These are phyloP conservation scores for Parietaria judaica DNA, from an alignment of 306 rosid species.

Conservation along the genomic window DNA sequence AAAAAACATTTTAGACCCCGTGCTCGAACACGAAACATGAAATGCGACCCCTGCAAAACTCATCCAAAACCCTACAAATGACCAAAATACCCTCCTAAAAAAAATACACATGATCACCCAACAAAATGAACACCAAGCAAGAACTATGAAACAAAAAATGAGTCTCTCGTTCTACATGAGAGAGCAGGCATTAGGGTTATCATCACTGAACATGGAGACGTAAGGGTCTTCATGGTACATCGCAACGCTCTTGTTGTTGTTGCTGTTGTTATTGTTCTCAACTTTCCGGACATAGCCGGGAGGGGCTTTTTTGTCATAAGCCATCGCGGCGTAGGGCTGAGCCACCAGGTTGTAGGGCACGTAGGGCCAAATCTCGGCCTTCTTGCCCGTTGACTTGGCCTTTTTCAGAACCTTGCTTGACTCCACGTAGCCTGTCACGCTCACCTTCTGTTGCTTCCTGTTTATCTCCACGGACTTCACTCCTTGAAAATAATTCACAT, in stretches of 20 bases:
- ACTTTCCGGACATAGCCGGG: slow-evolving; percentile 83
- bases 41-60: too few species aligned
- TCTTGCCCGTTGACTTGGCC: slow-evolving; percentile 89
- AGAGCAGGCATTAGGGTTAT: slow-evolving; percentile 95
- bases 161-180: slow-evolving; percentile 44
- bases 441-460: slow-evolving; percentile 94
- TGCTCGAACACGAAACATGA: too few species aligned
- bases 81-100: slow-evolving; percentile 15
- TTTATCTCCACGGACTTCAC: slow-evolving; percentile 87
- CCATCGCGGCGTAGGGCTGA: slow-evolving; percentile 66
- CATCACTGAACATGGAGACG: slow-evolving; percentile 85
- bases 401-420: slow-evolving; percentile 86
- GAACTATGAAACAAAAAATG: slow-evolving; percentile 11
- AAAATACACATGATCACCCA: not conserved
- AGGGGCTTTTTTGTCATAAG: slow-evolving; percentile 97
- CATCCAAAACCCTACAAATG: slow-evolving; percentile 2
- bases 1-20: too few species aligned
- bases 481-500: slow-evolving; percentile 26
- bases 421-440: slow-evolving; percentile 72
- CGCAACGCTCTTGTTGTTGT: slow-evolving; percentile 35
- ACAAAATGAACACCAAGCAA: slow-evolving; percentile 11
- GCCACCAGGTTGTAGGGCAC: slow-evolving; percentile 82
- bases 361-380: slow-evolving; percentile 93
- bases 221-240: slow-evolving; percentile 77
- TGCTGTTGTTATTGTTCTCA: slow-evolving; percentile 36